Conservation (phyloP, 306 rosid genomes). For the Rubus parviflorus region DNA sequence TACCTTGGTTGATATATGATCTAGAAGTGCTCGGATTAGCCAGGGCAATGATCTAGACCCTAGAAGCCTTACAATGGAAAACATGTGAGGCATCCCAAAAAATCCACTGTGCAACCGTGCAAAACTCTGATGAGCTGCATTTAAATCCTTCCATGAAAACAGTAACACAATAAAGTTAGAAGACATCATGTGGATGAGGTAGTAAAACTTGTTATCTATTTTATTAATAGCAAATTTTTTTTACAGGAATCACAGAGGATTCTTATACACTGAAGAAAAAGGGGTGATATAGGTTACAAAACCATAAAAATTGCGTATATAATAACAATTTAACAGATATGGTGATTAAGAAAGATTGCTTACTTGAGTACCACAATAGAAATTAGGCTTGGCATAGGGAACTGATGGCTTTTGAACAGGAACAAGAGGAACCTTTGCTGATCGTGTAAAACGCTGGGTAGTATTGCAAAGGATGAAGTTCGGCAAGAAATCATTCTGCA, state of each 20-base stretch:
- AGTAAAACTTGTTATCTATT: background rate
- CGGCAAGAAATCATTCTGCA: constrained; percentile 93
- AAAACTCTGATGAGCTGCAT: constrained; percentile 97
- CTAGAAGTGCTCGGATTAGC: constrained; percentile 94
- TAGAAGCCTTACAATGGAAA: constrained; percentile 71
- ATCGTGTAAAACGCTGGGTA: constrained; percentile 87
- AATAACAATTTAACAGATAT: constrained; percentile 9
- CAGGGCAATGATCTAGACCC: constrained; percentile 98
- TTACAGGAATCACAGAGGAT: background rate
- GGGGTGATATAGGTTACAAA: constrained; percentile 6
- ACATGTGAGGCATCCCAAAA: constrained; percentile 95
- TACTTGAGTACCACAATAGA: constrained; percentile 92
- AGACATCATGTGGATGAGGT: background rate
- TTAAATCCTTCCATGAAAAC: constrained; percentile 62
- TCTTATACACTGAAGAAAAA: background rate
- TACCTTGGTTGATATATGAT: constrained; percentile 97
- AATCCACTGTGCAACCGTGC: constrained; percentile 94
- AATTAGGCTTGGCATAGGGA: constrained; percentile 90
- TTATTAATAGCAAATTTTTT: background rate
- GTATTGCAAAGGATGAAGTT: constrained; percentile 94
- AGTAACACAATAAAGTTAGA: background rate
- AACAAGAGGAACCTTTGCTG: constrained; percentile 62
- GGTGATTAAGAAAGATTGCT: constrained; percentile 27
- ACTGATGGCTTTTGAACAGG: constrained; percentile 96
- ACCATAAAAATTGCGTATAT: constrained; percentile 14